These are phyloP conservation scores for Colletotrichum sp. DNA, from an alignment of 2,329 filamentous ascomycete genomes.

Conservation along the genomic window DNA sequence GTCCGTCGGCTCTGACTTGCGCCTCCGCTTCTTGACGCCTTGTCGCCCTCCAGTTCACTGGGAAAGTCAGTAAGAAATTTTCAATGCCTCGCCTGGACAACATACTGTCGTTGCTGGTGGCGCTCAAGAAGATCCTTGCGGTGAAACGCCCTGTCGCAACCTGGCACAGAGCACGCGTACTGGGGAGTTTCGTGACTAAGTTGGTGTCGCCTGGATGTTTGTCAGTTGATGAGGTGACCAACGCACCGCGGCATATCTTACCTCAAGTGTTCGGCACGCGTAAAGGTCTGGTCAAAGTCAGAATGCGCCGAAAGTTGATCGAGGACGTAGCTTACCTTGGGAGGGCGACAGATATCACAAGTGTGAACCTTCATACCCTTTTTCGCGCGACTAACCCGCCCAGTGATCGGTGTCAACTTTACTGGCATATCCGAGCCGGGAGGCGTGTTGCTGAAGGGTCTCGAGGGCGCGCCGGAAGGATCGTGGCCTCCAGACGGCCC, in stretches of 20 bases:
- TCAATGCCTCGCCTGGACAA: constrained; percentile 25
- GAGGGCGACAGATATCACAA: constrained; percentile 56
- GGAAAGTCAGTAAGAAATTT: neutral
- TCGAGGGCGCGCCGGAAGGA: constrained; percentile 37
- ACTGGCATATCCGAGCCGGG: constrained; percentile 42
- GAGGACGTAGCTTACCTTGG: constrained; percentile 46
- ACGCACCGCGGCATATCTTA: constrained; percentile 30
- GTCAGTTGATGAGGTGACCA: neutral
- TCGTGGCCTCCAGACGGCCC: constrained; percentile 26
- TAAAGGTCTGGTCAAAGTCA: constrained; percentile 56
- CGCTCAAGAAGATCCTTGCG: constrained; percentile 65
- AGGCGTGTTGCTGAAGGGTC: constrained; percentile 43
- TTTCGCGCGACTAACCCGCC: constrained; percentile 62
- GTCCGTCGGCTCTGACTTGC: constrained; percentile 15
- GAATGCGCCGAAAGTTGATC: neutral
- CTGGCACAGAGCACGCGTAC: constrained; percentile 54
- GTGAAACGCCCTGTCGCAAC: constrained; percentile 64
- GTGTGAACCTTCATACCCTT: constrained; percentile 64
- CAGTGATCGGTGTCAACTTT: constrained; percentile 62
- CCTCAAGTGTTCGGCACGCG: constrained; percentile 67
- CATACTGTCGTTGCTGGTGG: constrained; percentile 57
- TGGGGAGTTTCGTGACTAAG: constrained; percentile 62
- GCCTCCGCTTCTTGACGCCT: constrained; percentile 4
- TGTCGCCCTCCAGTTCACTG: constrained; percentile 23
- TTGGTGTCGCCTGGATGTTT: constrained; percentile 59